A percentile compares a stretch with the other conserved stretches of the same genome.
Evolutionary conservation across 2,329 filamentous ascomycete genomes (phyloP).

Genomic region (Aspergillus ruber): DNA sequence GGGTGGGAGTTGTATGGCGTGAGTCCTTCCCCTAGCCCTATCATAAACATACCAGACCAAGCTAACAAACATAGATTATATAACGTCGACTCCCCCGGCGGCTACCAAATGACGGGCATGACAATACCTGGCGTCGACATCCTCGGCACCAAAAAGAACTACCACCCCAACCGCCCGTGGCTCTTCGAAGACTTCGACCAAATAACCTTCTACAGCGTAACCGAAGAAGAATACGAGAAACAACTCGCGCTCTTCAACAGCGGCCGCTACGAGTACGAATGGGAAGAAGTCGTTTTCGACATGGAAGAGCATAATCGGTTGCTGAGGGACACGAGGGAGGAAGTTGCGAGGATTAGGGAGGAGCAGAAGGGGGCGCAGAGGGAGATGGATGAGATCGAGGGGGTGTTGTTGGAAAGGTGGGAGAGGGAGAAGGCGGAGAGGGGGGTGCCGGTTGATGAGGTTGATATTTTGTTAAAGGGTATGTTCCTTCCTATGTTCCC

Average conservation of each 20-base stretch:
- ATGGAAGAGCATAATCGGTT: conserved; percentile 51
- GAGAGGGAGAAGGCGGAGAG: conserved; percentile 41
- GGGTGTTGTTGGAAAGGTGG: conserved; percentile 31
- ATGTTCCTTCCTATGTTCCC: conserved; percentile 4
- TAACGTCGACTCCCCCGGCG: conserved; percentile 52
- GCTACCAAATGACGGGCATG: conserved; percentile 50
- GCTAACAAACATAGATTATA: conserved; percentile 36
- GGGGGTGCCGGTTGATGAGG: conserved; percentile 44
- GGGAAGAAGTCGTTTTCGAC: conserved; percentile 47
- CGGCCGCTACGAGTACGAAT: conserved; percentile 48
- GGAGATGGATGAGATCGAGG: conserved; percentile 35
- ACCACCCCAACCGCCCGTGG: conserved; percentile 44
- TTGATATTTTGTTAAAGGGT: conserved; percentile 46
- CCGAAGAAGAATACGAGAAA: conserved; percentile 46
- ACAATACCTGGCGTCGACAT: conserved; percentile 51
- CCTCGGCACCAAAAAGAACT: conserved; percentile 47
- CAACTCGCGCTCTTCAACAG: conserved; percentile 44
- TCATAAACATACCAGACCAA: not conserved
- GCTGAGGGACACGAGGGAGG: conserved; percentile 40
- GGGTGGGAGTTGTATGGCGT: conserved; percentile 49
- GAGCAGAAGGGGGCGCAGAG: conserved; percentile 45
- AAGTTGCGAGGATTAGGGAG: conserved; percentile 42
- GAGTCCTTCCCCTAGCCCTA: conserved; percentile 4
- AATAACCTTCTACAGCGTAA: conserved; percentile 50
- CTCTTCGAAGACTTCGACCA: conserved; percentile 54